Conservation (phyloP, 2,329 filamentous ascomycete genomes). For the Pseudogymnoascus sp. region DNA sequence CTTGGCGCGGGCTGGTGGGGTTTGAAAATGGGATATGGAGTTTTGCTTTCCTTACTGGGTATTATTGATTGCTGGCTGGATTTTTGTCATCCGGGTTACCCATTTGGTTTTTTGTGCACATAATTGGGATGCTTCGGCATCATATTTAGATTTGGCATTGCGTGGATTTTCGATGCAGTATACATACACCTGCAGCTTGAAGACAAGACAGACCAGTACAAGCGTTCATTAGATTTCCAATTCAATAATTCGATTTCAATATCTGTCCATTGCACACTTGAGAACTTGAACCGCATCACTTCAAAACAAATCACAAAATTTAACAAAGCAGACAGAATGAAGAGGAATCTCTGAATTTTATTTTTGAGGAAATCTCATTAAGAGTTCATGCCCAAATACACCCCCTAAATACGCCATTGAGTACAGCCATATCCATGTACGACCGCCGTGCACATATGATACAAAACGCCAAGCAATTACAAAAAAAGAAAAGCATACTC, state of each 20-base stretch:
- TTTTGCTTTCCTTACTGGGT: background rate
- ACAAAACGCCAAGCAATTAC: constrained; percentile 17
- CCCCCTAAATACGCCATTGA: constrained; percentile 10
- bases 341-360: constrained; percentile 9
- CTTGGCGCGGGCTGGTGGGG: background rate
- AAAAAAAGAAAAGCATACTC: constrained; percentile 3
- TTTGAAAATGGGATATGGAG: background rate
- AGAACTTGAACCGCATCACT: background rate
- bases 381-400: constrained; percentile 11
- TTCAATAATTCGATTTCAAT: background rate
- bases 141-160: constrained; percentile 4
- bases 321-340: background rate
- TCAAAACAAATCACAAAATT: background rate
- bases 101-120: background rate
- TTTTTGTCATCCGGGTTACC: background rate
- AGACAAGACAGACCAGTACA: background rate
- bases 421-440: constrained; percentile 11
- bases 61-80: background rate
- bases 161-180: constrained; percentile 1
- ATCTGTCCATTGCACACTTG: background rate
- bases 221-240: background rate
- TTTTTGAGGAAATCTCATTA: constrained; percentile 10
- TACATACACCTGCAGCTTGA: constrained; percentile 4
- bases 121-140: background rate
- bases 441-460: constrained; percentile 16